Percentiles rank a stretch among this genome's conserved stretches.
phyloP scores from a whole-genome alignment of 1,139 yeast genomes.

The Suhomyces atakaporum region DNA sequence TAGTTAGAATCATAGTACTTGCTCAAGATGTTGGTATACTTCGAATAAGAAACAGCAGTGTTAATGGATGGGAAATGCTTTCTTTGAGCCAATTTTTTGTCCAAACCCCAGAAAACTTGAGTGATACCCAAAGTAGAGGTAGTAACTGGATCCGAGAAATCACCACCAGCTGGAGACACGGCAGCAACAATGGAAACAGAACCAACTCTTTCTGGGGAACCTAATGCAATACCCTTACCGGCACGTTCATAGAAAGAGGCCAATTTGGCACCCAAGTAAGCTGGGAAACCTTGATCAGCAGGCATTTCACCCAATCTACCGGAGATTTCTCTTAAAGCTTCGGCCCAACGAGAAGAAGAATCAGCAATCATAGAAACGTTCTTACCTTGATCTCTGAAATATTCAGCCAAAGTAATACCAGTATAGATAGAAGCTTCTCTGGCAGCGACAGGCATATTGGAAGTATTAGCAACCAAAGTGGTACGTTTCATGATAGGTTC shows the following conservation, averaged over 20 bases:
- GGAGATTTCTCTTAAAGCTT: constrained; percentile 98
- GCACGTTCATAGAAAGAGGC: constrained; percentile 99
- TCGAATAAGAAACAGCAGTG: constrained; percentile 93
- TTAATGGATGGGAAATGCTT: constrained; percentile 99
- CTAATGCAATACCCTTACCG: constrained; percentile 93
- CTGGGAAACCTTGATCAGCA: constrained; percentile 99
- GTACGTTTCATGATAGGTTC: constrained; percentile 99
- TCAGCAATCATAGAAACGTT: constrained; percentile 99
- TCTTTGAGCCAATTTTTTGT: constrained; percentile 98
- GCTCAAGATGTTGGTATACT: constrained; percentile 84
- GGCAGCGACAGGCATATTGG: constrained; percentile 99
- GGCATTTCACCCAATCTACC: constrained; percentile 99
- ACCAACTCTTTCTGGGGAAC: constrained; percentile 95
- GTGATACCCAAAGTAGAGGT: constrained; percentile 98
- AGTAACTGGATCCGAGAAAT: constrained; percentile 99
- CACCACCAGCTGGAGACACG: constrained; percentile 99
- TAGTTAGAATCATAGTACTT: constrained; percentile 83
- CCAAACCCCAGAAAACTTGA: constrained; percentile 99
- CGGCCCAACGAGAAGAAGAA: constrained; percentile 99
- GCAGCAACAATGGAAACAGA: constrained; percentile 99
- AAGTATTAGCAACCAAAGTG: constrained; percentile 95
- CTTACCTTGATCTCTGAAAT: constrained; percentile 99
- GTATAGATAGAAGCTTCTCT: constrained; percentile 99
- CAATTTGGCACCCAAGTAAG: constrained; percentile 96
- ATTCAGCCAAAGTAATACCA: constrained; percentile 97